These are phyloP conservation scores for Aspergillus coremiiformis DNA, from an alignment of 495 filamentous ascomycete genomes.

Conservation along the genomic window DNA sequence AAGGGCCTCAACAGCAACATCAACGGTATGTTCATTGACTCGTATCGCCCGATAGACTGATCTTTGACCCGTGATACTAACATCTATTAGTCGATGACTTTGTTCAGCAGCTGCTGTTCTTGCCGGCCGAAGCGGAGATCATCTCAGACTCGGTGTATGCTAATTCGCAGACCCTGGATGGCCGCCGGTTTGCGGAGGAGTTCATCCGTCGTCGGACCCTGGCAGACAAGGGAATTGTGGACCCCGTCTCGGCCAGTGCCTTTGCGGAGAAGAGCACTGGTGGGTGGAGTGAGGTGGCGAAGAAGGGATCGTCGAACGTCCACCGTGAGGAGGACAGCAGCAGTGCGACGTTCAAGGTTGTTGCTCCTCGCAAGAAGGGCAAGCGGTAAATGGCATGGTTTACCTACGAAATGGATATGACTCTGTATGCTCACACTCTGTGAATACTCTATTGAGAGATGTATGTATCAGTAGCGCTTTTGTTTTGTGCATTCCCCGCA, in stretches of 20 bases:
- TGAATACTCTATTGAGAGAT: background rate
- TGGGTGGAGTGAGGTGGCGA: constrained; percentile 96
- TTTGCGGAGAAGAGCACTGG: constrained; percentile 46
- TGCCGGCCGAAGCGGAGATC: constrained; percentile 69
- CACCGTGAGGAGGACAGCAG: constrained; percentile 45
- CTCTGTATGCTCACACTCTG: no score
- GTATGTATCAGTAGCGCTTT: background rate
- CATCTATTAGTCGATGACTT: constrained; percentile 65
- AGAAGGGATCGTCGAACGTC: constrained; percentile 61
- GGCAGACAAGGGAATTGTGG: constrained; percentile 79
- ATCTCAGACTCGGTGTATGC: constrained; percentile 86
- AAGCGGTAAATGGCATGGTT: constrained; percentile 55
- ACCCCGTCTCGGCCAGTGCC: constrained; percentile 39
- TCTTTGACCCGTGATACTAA: constrained; percentile 6
- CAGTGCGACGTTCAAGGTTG: constrained; percentile 73
- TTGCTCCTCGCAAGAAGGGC: constrained; percentile 88
- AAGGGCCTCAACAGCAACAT: constrained; percentile 54
- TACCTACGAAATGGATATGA: no score
- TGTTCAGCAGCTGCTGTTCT: constrained; percentile 60
- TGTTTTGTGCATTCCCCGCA: no score
- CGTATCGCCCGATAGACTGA: background rate
- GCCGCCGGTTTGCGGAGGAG: constrained; percentile 87
- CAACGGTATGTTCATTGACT: constrained; percentile 39
- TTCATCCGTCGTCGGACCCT: constrained; percentile 87
- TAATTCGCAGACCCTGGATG: constrained; percentile 78